phyloP scores from a whole-genome alignment of 768 basidiomycete genomes.

The Suillus spraguei region DNA sequence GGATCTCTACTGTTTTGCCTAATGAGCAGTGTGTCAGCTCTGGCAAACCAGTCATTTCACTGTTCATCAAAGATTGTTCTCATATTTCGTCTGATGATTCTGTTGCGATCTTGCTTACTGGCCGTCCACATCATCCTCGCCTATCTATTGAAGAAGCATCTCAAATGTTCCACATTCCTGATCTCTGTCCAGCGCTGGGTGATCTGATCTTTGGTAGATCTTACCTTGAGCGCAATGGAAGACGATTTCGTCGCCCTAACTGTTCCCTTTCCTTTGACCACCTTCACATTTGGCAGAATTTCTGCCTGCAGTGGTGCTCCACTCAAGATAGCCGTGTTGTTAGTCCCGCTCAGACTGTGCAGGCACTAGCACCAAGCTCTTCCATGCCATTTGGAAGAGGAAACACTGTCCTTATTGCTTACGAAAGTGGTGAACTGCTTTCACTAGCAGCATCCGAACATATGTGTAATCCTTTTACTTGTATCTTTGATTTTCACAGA shows the following conservation, averaged over 20 bases:
- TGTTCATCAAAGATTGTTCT: no score
- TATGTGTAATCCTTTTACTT: no score
- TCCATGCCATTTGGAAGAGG: conserved; percentile 10
- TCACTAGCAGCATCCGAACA: background rate
- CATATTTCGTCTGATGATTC: no score
- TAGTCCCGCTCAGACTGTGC: conserved; percentile 14
- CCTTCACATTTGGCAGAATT: conserved; percentile 12
- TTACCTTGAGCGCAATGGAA: background rate
- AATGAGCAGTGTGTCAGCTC: no score
- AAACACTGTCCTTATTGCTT: conserved; percentile 11
- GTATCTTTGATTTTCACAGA: no score
- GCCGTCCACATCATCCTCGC: no score
- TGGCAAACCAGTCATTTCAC: no score
- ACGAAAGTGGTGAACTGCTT: conserved; percentile 14
- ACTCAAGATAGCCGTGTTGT: conserved; percentile 5
- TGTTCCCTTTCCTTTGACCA: conserved; percentile 10
- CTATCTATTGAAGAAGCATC: conserved; percentile 8
- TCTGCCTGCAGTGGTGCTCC: conserved; percentile 13
- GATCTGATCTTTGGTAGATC: conserved; percentile 8
- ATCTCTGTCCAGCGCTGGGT: conserved; percentile 12
- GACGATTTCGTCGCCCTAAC: background rate
- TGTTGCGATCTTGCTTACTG: no score
- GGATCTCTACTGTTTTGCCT: no score
- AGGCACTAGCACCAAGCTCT: conserved; percentile 9
- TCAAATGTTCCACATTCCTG: no score